phyloP scores from a whole-genome alignment of 805 yeast species.

The Ogataea paradorogensis region DNA sequence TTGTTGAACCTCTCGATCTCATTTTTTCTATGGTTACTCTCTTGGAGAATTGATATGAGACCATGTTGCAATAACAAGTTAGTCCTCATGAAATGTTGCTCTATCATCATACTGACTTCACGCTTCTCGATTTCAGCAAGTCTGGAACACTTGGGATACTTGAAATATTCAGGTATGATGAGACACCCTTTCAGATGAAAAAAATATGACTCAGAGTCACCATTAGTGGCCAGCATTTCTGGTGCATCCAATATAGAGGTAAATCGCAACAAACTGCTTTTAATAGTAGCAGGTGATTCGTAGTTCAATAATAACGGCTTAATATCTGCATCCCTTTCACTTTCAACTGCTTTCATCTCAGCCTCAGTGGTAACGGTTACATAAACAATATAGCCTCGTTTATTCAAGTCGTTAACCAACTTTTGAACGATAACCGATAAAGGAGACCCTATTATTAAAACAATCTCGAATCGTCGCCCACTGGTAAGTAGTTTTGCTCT shows the following conservation, averaged over 20 bases:
- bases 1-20: slow-evolving; percentile 25
- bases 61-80: slow-evolving; percentile 31
- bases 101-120: slow-evolving; percentile 30
- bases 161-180: slow-evolving; percentile 57
- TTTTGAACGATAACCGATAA: slow-evolving; percentile 68
- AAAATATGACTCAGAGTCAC: slow-evolving; percentile 3
- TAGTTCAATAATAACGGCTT: slow-evolving; percentile 59
- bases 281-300: slow-evolving; percentile 39
- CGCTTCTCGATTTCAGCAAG: slow-evolving; percentile 27
- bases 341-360: slow-evolving; percentile 50
- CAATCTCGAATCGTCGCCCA: slow-evolving; percentile 75
- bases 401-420: slow-evolving; percentile 70
- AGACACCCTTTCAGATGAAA: slow-evolving; percentile 63
- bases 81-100: slow-evolving; percentile 25
- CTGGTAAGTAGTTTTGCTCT: slow-evolving; percentile 60
- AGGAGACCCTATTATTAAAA: slow-evolving; percentile 73
- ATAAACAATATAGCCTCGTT: slow-evolving; percentile 78
- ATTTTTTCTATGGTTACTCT: slow-evolving; percentile 27
- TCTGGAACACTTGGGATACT: slow-evolving; percentile 30
- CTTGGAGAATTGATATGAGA: slow-evolving; percentile 26
- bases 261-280: slow-evolving; percentile 48
- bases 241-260: slow-evolving; percentile 41
- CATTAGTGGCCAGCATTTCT: slow-evolving; percentile 42
- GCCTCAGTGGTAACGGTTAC: slow-evolving; percentile 65
- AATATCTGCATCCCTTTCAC: slow-evolving; percentile 65